phyloP scores from a whole-genome alignment of 805 yeast species.

The Scheffersomyces amazonensis region DNA sequence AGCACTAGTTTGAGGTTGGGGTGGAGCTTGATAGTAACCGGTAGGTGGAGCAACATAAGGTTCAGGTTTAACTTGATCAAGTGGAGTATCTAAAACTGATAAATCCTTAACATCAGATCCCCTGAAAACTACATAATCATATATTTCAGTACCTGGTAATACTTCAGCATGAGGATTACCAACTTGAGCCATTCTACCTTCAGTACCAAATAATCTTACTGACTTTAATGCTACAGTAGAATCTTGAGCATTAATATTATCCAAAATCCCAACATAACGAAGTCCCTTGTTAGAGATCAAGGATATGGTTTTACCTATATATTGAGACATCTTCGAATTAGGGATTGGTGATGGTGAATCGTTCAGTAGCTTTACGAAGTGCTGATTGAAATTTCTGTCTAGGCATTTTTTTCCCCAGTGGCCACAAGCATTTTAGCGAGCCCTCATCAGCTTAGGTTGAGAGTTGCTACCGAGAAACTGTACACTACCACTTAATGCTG shows the following conservation, averaged over 20 bases:
- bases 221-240: slow-evolving; percentile 81
- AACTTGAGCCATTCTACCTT: slow-evolving; percentile 64
- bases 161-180: slow-evolving; percentile 70
- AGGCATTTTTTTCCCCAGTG: no score
- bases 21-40: slow-evolving; percentile 12
- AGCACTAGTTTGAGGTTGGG: slow-evolving; percentile 7
- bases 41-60: slow-evolving; percentile 23
- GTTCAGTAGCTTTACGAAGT: no score
- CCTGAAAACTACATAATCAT: slow-evolving; percentile 77
- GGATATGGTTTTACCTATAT: slow-evolving; percentile 86
- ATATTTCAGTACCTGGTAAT: slow-evolving; percentile 63
- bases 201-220: slow-evolving; percentile 88
- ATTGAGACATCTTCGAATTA: slow-evolving; percentile 72
- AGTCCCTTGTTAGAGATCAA: slow-evolving; percentile 75
- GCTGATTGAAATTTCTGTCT: no score
- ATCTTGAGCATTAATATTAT: slow-evolving; percentile 82
- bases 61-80: slow-evolving; percentile 61
- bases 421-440: no score
- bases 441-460: no score
- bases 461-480: no score
- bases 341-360: no score
- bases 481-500: no score
- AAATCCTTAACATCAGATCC: slow-evolving; percentile 92
- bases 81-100: slow-evolving; percentile 71
- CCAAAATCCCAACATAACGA: slow-evolving; percentile 86